Evolutionary conservation across 2,329 filamentous ascomycete species (phyloP).

Genomic region (Emydomyces testavorans): DNA sequence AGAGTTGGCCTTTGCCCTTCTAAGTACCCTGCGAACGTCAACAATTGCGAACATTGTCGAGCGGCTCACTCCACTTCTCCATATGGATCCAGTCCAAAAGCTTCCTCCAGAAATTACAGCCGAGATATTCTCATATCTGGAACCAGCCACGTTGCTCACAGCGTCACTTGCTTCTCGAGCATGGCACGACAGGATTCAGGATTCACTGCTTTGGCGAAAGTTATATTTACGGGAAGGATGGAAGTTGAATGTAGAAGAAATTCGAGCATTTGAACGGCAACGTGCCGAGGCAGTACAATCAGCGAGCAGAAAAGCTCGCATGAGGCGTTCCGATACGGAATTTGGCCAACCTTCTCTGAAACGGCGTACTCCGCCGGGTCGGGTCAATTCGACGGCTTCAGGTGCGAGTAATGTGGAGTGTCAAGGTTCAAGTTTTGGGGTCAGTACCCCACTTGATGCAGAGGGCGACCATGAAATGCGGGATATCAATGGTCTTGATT

Average conservation of each 20-base stretch:
- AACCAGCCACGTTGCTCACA: slow-evolving; percentile 65
- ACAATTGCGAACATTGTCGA: slow-evolving; percentile 71
- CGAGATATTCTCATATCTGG: slow-evolving; percentile 76
- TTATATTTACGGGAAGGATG: slow-evolving; percentile 80
- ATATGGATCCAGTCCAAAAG: slow-evolving; percentile 80
- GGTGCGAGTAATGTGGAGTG: slow-evolving; percentile 26
- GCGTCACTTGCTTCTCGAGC: slow-evolving; percentile 66
- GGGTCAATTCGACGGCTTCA: slow-evolving; percentile 29
- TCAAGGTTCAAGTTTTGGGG: background rate
- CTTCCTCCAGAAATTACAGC: slow-evolving; percentile 85
- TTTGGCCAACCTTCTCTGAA: slow-evolving; percentile 42
- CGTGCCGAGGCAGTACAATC: slow-evolving; percentile 26
- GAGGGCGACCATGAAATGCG: slow-evolving; percentile 37
- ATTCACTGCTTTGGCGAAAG: slow-evolving; percentile 75
- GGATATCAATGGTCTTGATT: slow-evolving; percentile 24
- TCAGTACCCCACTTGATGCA: slow-evolving; percentile 19
- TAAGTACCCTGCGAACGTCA: slow-evolving; percentile 68
- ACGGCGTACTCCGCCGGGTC: slow-evolving; percentile 39
- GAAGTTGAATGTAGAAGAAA: slow-evolving; percentile 56
- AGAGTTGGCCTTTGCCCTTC: slow-evolving; percentile 72
- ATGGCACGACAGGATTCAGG: slow-evolving; percentile 72
- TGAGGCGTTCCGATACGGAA: slow-evolving; percentile 38
- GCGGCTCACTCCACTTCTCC: slow-evolving; percentile 66
- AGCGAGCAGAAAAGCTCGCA: slow-evolving; percentile 37
- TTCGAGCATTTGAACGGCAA: slow-evolving; percentile 53